Conservation (phyloP, 1,284 basidiomycete genomes). For the Microbotryum silenes-acaulis region DNA sequence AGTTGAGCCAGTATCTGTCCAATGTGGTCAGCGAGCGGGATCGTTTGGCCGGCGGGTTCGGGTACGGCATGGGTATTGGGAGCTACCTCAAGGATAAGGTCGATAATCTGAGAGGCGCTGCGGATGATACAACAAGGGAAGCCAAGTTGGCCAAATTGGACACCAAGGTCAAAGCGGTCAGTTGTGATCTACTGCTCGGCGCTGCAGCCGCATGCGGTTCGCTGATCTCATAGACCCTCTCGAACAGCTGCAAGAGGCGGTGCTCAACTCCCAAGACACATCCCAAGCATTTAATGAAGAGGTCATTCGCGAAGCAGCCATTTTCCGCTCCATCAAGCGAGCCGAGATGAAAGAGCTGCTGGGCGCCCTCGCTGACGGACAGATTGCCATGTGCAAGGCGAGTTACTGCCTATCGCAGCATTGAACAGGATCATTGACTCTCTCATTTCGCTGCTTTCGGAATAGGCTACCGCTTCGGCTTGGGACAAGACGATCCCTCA, state of each 20-base stretch:
- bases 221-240: background rate
- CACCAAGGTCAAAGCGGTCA: conserved; percentile 84
- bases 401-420: background rate
- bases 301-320: conserved; percentile 76
- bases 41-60: conserved; percentile 62
- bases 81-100: conserved; percentile 92
- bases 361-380: conserved; percentile 77
- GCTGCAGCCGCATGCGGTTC: too few species aligned
- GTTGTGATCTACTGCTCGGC: conserved; percentile 28
- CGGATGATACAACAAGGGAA: conserved; percentile 85
- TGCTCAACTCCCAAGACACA: conserved; percentile 87
- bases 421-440: too few species aligned
- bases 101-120: conserved; percentile 80
- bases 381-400: conserved; percentile 84
- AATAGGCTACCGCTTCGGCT: too few species aligned
- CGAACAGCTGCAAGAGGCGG: conserved; percentile 82
- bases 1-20: conserved; percentile 88
- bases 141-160: conserved; percentile 90
- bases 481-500: too few species aligned
- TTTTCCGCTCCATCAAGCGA: conserved; percentile 84
- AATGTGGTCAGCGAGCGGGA: conserved; percentile 87
- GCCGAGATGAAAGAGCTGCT: conserved; percentile 94
- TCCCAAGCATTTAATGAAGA: conserved; percentile 92
- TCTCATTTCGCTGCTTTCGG: too few species aligned
- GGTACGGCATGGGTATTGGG: conserved; percentile 56